A percentile compares a stretch with the other conserved stretches of the same genome.
These are phyloP conservation scores for Diaporthe velutina DNA, from an alignment of 2,329 filamentous ascomycete genomes.

Conservation along the genomic window DNA sequence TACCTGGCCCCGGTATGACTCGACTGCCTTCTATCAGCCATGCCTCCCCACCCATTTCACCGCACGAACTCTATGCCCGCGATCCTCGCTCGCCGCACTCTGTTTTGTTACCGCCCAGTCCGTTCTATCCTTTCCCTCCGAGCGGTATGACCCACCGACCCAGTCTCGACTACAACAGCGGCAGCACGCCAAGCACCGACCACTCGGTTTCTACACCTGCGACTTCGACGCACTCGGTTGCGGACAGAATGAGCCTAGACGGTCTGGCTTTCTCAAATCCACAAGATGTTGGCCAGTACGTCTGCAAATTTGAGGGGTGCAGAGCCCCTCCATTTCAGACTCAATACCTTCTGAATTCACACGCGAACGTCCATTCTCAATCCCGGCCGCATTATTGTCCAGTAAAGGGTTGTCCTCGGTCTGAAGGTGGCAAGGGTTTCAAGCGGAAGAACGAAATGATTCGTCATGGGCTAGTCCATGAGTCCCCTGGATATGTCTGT, in stretches of 20 bases:
- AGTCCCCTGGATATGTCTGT: constrained; percentile 94
- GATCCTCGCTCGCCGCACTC: constrained; percentile 62
- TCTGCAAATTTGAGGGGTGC: constrained; percentile 74
- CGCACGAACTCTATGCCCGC: constrained; percentile 59
- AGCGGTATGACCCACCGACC: constrained; percentile 51
- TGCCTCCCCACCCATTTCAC: constrained; percentile 63
- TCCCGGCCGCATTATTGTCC: constrained; percentile 75
- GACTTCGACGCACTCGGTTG: constrained; percentile 52
- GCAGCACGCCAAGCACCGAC: constrained; percentile 59
- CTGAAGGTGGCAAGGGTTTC: constrained; percentile 75
- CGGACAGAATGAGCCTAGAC: constrained; percentile 71
- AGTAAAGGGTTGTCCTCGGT: constrained; percentile 72
- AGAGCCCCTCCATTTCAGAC: constrained; percentile 82
- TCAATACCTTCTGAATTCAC: constrained; percentile 82
- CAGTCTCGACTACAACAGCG: constrained; percentile 58
- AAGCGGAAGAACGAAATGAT: constrained; percentile 83
- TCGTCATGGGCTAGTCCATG: constrained; percentile 86
- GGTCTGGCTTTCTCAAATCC: constrained; percentile 57
- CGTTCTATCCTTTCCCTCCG: constrained; percentile 48
- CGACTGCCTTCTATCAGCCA: constrained; percentile 52
- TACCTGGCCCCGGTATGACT: constrained; percentile 48
- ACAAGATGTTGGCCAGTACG: constrained; percentile 61
- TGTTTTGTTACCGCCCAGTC: constrained; percentile 55
- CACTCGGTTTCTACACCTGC: constrained; percentile 58
- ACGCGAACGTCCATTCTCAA: constrained; percentile 79